Evolutionary conservation across 306 rosid genomes (phyloP), one percentile per base, ranked within the genome.

Genomic region (Dalbergia oliveri): DNA sequence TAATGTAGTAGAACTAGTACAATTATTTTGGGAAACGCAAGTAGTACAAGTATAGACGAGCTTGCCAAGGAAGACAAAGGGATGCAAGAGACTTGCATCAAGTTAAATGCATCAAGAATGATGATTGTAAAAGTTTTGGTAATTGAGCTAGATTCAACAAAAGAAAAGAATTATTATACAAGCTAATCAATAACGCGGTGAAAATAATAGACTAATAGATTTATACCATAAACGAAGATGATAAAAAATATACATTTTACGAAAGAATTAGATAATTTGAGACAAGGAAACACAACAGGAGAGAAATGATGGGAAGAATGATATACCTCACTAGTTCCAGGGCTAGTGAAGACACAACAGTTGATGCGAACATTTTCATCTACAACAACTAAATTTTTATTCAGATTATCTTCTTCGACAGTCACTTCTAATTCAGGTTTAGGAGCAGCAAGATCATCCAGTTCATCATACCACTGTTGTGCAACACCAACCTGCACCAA

Each of bases 271-370:
- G 11, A 43, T 43, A 9, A 43, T 43, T 43, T 8, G 47, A 43
- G 47, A 43, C 47, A 43, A 6, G 47, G 10, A 43, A 43, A 9
- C 47, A 43, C 47, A 2, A 9, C 47, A 8, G 47, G 10, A 6
- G 47, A 8, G 0, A 11, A 43, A 9, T 8, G 6, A 9, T 9
- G 10, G 47, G 3, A 43, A 43, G 41, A 37, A 37, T 37, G 41
- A 37, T 89, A 62, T 86, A 91, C 98, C 97, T 95, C 99, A 73
- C 99, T 89, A 12, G 88, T 90, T 84, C 99, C 99, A 1, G 97
- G 95, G 87, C 97, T 94, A 37, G 97, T 86, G 62, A 73, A 86
- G 79, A 89, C 93, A 70, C 79, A 67, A 85, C 89, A 83, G 59
- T 44, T 82, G 11, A 91, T 71, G 51, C 13, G 66, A 62, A 78